Evolutionary conservation across 116 monocot species (phyloP).

Genomic region (Phalaenopsis hybrid): DNA sequence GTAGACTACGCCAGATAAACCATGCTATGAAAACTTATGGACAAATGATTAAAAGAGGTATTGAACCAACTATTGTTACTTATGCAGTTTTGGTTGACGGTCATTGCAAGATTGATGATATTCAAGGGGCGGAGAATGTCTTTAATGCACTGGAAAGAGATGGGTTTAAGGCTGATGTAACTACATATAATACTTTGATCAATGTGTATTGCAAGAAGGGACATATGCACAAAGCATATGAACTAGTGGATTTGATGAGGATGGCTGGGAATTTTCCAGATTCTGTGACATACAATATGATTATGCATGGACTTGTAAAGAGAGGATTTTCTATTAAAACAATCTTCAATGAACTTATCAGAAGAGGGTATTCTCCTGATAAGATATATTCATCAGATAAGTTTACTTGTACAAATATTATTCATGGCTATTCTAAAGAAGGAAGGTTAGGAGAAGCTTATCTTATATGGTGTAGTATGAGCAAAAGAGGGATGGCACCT

Average conservation of each 20-base stretch:
- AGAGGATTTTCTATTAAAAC: slow-evolving; percentile 28
- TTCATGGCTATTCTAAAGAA: slow-evolving; percentile 27
- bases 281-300: slow-evolving; percentile 44
- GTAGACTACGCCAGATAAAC: slow-evolving; percentile 21
- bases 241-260: slow-evolving; percentile 32
- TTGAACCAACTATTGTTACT: slow-evolving; percentile 19
- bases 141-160: slow-evolving; percentile 25
- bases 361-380: slow-evolving; percentile 21
- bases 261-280: slow-evolving; percentile 25
- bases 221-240: slow-evolving; percentile 23
- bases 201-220: slow-evolving; percentile 33
- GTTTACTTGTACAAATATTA: slow-evolving; percentile 34
- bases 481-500: slow-evolving; percentile 19
- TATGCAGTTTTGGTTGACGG: slow-evolving; percentile 31
- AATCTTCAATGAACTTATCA: slow-evolving; percentile 31
- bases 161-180: slow-evolving; percentile 29
- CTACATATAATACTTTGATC: slow-evolving; percentile 31
- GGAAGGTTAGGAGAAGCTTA: slow-evolving; percentile 36
- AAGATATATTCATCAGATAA: slow-evolving; percentile 27
- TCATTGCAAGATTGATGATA: slow-evolving; percentile 21
- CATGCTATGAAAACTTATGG: slow-evolving; percentile 28
- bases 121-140: slow-evolving; percentile 23
- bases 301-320: slow-evolving; percentile 47
- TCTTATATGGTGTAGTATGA: slow-evolving; percentile 38
- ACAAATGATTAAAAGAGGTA: slow-evolving; percentile 40